Base-by-base conservation (phyloP, 1,139 yeast genomes). In the Sugiyamaella japonica region DNA sequence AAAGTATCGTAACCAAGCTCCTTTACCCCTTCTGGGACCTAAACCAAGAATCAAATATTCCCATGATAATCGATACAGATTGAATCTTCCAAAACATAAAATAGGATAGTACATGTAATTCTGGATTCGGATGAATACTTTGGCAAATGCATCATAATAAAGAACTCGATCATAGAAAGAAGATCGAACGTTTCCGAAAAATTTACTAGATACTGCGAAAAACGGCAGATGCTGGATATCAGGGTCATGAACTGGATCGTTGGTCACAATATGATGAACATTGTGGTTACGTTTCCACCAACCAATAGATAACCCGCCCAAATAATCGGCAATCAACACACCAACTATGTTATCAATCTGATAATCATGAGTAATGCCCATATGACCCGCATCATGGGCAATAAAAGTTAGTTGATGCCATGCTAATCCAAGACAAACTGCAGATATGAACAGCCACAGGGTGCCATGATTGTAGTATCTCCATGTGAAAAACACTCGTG, bases 281-380 rank as follows among this genome's bases (percentile, higher is more conserved):
- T 89, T 89, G 70, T 89, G 97, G 70, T 87, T 89, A 52, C 93
- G 77, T 65, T 89, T 90, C 97, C 97, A 89, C 97, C 97, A 89
- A 1, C 96, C 96, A 38, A 89, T 70, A 52, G 96, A 87, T 52
- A 89, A 75, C 0, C 97, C 97, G n/a, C 97, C 97, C 55, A 84
- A 71, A 75, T 80, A 89, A 61, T 87, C 83, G 1, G 96, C 96
- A 50, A 89, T 74, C 0, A 82, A 43, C 70, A 84, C 81, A 1
- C 96, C 96, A 59, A 87, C 76, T 9, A 86, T 67, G 65, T 85
- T 89, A 69, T 89, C 97, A n/a, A 81, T 50, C 63, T 85, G 86
- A 69, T 86, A 89, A 63, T 86, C 76, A 69, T 89, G 97, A 0
- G 95, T 85, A 51, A 89, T 85, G 0, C 89, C 80, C 29, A 87